Conservation (phyloP, 768 basidiomycete genomes). For the Obba rivulosa region DNA sequence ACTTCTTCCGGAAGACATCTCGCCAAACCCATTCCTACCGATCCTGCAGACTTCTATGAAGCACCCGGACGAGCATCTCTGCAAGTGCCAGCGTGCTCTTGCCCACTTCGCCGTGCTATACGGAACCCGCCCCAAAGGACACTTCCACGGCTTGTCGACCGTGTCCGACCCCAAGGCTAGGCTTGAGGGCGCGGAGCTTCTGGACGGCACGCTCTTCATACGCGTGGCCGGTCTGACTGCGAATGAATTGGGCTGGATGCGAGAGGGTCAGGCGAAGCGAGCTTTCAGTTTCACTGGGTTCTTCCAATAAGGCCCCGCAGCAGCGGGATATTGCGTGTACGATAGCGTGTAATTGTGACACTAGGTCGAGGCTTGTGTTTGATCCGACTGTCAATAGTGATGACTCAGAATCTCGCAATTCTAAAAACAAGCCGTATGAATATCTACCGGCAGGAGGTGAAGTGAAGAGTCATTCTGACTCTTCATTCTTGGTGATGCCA, state of each 20-base stretch:
- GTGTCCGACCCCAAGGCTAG: conserved; percentile 5
- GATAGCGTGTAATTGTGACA: too few relatives aligned
- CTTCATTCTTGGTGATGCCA: too few relatives aligned
- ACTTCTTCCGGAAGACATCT: conserved; percentile 29
- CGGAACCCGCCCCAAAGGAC: conserved; percentile 31
- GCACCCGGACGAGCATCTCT: conserved; percentile 56
- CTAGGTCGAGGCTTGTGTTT: too few relatives aligned
- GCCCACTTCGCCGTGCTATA: conserved; percentile 41
- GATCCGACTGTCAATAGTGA: too few relatives aligned
- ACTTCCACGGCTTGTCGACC: conserved; percentile 21
- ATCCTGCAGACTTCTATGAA: conserved; percentile 47
- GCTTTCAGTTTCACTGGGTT: too few relatives aligned
- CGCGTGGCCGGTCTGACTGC: conserved; percentile 49
- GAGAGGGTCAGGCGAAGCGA: conserved; percentile 28
- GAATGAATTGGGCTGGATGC: conserved; percentile 34
- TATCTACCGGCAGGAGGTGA: too few relatives aligned
- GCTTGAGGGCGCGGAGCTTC: conserved; percentile 42
- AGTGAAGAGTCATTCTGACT: too few relatives aligned
- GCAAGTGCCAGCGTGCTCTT: conserved; percentile 46
- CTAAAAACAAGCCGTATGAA: too few relatives aligned
- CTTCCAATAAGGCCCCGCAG: too few relatives aligned
- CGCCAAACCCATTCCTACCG: conserved; percentile 57
- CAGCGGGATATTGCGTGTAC: too few relatives aligned
- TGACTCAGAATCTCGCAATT: too few relatives aligned
- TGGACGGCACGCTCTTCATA: conserved; percentile 63